Base-by-base conservation (phyloP, 2,329 filamentous ascomycete genomes). In the Westerdykella ornata region DNA sequence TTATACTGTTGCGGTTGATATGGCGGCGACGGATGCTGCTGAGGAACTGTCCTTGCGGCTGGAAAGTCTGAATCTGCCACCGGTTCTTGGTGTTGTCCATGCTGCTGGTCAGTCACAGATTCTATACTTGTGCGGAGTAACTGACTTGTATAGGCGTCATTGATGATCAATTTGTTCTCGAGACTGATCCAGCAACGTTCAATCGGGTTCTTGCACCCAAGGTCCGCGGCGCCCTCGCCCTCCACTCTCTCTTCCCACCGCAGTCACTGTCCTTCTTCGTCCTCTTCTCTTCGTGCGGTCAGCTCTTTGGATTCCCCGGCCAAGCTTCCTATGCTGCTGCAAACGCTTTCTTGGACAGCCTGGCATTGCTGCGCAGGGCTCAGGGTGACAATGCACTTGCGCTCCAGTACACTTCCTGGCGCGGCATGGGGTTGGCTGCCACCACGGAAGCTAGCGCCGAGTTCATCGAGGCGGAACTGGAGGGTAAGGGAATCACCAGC, bases 301-400 rank as follows among this genome's bases (percentile, higher is more conserved):
- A 57, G 16, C 17, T 51, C 29, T 16, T 43, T 17, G 48, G 48
- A 1, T 32, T 38, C 17, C 15, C 37, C 2, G 46, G 43, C 1
- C 51, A 54, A 35, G 35, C 40, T 8, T 46, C 44, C 26, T 60
- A 60, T 43, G 52, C 43, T 18, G 45, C 54, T 29, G 54, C 45
- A n/a, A 56, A 56, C 42, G 40, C 52, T 4, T 60, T 50, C 42
- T 19, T 52, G 26, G 57, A 60, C 42, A 42, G 49, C 8, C 44
- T 59, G 9, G 54, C 49, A 17, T 33, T 38, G 4, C 46, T 51
- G 19, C 47, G 51, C 13, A 36, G 60, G 0, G 32, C 17, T 1
- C 52, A 46, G 12, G 68, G 68, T 2, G 67, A 70, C 43, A 69
- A 70, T 37, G 32, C 64, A 1, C 43, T 68, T 16, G 55, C 67